Evolutionary conservation across 306 rosid species (phyloP).

Genomic region (Medicago arabica): DNA sequence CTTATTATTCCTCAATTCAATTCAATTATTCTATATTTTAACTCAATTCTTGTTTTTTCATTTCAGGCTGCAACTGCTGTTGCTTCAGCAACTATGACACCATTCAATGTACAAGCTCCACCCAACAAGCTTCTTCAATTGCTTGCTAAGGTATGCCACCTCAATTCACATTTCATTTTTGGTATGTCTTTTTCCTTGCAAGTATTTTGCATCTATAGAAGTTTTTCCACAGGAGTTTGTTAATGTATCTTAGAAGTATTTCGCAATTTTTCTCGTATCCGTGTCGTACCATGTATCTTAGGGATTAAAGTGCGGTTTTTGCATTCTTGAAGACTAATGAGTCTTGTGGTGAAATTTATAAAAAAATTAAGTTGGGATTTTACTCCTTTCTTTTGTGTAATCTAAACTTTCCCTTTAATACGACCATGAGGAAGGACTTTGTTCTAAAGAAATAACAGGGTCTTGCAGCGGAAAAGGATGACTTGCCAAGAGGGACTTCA

Average conservation of each 20-base stretch:
- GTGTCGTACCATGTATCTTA: background rate
- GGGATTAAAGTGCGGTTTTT: background rate
- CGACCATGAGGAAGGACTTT: constrained; percentile 38
- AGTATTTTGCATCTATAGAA: background rate
- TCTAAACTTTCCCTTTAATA: constrained; percentile 31
- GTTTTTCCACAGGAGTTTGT: background rate
- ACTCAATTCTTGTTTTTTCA: background rate
- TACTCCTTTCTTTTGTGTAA: constrained; percentile 5
- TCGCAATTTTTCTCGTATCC: background rate
- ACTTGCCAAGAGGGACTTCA: constrained; percentile 58
- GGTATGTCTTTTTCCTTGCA: background rate
- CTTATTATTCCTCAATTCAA: background rate
- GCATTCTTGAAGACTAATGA: background rate
- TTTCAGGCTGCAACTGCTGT: constrained; percentile 82
- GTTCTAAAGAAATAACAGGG: constrained; percentile 76
- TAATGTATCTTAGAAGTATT: no score
- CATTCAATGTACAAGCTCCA: constrained; percentile 67
- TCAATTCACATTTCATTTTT: no score
- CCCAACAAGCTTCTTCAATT: constrained; percentile 74
- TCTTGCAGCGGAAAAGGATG: constrained; percentile 84
- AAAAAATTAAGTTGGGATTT: background rate
- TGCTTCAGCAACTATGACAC: constrained; percentile 88
- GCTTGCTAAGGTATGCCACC: constrained; percentile 77
- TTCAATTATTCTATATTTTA: no score
- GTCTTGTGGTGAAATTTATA: background rate